These are phyloP conservation scores for Cephalotrichum gorgonifer DNA, from an alignment of 2,329 filamentous ascomycete species.

Conservation along the genomic window DNA sequence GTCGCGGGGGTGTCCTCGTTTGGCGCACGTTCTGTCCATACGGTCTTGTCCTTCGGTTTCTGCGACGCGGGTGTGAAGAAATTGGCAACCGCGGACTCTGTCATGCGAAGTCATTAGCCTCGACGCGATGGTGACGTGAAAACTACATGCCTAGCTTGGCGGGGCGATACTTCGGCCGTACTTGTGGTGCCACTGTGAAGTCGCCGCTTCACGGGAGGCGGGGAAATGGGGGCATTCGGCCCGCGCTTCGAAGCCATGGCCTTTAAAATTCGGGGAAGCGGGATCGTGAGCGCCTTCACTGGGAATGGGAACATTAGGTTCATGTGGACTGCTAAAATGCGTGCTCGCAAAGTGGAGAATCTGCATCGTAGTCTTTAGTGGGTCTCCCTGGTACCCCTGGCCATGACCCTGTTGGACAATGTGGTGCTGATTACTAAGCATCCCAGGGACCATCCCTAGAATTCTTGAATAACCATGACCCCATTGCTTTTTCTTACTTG, in stretches of 20 bases:
- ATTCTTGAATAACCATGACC: no score
- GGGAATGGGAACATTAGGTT: no score
- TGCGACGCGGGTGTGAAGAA: conserved; percentile 86
- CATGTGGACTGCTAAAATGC: no score
- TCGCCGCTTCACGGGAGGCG: conserved; percentile 42
- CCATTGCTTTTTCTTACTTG: no score
- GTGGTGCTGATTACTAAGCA: no score
- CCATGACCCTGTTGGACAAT: background rate
- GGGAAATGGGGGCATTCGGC: conserved; percentile 15
- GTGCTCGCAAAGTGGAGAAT: no score
- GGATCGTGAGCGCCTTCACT: no score
- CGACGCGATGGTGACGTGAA: background rate
- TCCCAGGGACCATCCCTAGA: no score
- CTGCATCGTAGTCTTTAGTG: no score
- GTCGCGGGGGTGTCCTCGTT: conserved; percentile 38
- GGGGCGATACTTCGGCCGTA: no score
- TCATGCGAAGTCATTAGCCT: conserved; percentile 8
- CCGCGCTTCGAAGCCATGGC: conserved; percentile 1
- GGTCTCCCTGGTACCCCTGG: background rate
- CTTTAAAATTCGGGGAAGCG: no score
- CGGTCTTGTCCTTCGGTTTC: conserved; percentile 66
- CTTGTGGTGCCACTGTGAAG: conserved; percentile 41
- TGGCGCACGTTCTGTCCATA: conserved; percentile 58
- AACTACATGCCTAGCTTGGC: background rate
- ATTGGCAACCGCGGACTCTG: conserved; percentile 61